Base-by-base conservation (phyloP, 1,139 yeast genomes). In the Hyphopichia pseudoburtonii region DNA sequence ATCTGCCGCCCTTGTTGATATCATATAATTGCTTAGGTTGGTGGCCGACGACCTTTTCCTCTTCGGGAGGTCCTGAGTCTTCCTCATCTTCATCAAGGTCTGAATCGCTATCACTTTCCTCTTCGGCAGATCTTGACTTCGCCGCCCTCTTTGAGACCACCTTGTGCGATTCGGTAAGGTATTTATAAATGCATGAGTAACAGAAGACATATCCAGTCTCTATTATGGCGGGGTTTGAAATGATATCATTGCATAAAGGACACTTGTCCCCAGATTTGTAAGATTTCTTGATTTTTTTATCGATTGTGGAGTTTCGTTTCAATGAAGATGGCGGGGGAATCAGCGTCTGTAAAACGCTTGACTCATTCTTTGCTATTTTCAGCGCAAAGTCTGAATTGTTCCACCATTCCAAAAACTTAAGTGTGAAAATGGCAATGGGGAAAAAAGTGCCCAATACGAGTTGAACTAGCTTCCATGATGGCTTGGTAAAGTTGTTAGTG, bases 321-420 rank as follows among this genome's bases (percentile, higher is more conserved):
- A 69, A 48, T 2, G 60, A 44, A 1, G 71, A 62, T 12, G 81
- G 82, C 3, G 82, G 75, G 6, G 87, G 86, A 24, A 81, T 63
- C 17, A 73, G 69, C 31, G 66, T 66, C 40, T 76, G 79, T 28
- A 78, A 56, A 8, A 60, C 59, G 39, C 73, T 72, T 5, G 81
- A 67, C 38, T 72, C 74, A 34, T 71, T 75, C 46, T 76, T 77
- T 9, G 79, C 66, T 33, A 87, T 60, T 48, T 81, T 80, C 5
- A 74, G 65, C 1, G 88, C 82, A 51, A 88, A 76, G 45, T 86
- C 88, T 14, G 90, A 81, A 31, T 86, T 78, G 44, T 83, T 82
- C 95, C 96, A 90, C 97, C 97, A 90, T 58, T 92, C 97, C 36
- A 89, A 72, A 49, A 92, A 88, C 60, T 89, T 88, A 45, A 92